These are phyloP conservation scores for Aspergillus aculeatinus DNA, from an alignment of 2,329 filamentous ascomycete genomes.

Conservation along the genomic window DNA sequence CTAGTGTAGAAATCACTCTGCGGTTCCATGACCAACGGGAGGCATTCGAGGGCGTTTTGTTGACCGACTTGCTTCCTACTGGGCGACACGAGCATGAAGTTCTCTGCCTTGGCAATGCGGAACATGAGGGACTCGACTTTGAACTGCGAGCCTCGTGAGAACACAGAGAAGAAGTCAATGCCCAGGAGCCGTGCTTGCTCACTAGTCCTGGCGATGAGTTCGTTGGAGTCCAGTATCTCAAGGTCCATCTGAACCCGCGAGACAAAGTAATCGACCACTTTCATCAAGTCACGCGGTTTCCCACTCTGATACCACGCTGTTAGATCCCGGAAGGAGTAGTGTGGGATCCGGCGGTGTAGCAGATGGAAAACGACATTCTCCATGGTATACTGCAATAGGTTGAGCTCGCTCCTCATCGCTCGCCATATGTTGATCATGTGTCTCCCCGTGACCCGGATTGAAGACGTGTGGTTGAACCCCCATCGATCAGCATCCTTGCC, in stretches of 20 bases:
- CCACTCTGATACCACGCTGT: constrained; percentile 77
- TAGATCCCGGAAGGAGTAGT: constrained; percentile 76
- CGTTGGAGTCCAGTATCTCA: constrained; percentile 88
- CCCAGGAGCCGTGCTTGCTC: constrained; percentile 92
- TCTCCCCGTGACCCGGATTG: constrained; percentile 85
- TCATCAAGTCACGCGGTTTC: constrained; percentile 67
- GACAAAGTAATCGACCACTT: constrained; percentile 75
- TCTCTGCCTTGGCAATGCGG: constrained; percentile 94
- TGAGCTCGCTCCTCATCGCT: constrained; percentile 90
- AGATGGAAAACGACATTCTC: constrained; percentile 94
- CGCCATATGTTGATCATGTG: constrained; percentile 98
- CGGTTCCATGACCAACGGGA: constrained; percentile 96
- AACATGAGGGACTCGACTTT: constrained; percentile 99
- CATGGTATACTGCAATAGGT: constrained; percentile 90
- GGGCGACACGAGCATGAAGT: constrained; percentile 85
- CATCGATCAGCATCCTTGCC: constrained; percentile 85
- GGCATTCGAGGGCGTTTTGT: constrained; percentile 90
- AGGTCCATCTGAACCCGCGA: constrained; percentile 76
- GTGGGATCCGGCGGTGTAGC: constrained; percentile 80
- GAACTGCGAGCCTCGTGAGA: constrained; percentile 92
- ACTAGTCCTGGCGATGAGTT: constrained; percentile 82
- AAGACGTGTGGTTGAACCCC: constrained; percentile 93
- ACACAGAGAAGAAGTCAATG: constrained; percentile 95
- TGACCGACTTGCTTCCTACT: constrained; percentile 87
- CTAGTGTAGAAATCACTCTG: constrained; percentile 92